Percentiles rank a stretch among this genome's conserved stretches.
Conservation (phyloP, 2,329 filamentous ascomycete genomes). For the Cadophora gregata region DNA sequence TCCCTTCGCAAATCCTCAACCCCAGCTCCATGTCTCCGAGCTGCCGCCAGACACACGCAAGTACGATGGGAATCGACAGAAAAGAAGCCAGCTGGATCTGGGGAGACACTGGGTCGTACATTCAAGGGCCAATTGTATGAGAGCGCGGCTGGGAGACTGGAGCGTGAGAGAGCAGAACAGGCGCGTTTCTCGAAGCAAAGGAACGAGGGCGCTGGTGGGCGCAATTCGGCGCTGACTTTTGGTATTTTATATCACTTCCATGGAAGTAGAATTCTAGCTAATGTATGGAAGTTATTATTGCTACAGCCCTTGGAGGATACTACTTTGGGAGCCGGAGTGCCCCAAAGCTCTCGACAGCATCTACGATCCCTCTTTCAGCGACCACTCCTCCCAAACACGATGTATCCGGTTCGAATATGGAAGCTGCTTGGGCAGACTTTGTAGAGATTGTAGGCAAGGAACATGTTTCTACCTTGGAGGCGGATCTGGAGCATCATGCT, state of each 20-base stretch:
- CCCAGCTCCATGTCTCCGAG: constrained; percentile 32
- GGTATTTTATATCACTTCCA: constrained; percentile 48
- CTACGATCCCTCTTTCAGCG: constrained; percentile 63
- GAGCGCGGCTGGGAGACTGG: constrained; percentile 60
- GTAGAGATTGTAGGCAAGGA: constrained; percentile 67
- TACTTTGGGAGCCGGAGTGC: constrained; percentile 63
- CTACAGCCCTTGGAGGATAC: constrained; percentile 49
- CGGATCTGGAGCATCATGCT: constrained; percentile 62
- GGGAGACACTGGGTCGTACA: constrained; percentile 36
- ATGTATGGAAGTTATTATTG: constrained; percentile 38
- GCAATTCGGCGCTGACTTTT: constrained; percentile 60
- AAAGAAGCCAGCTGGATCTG: constrained; percentile 25
- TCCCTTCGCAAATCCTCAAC: constrained; percentile 30
- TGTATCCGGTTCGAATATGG: constrained; percentile 65
- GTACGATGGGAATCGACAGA: constrained; percentile 40
- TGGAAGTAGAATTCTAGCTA: neutral
- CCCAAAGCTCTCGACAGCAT: constrained; percentile 56
- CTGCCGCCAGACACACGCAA: constrained; percentile 24
- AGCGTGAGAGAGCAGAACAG: constrained; percentile 60
- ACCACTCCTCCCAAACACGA: constrained; percentile 61
- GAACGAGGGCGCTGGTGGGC: constrained; percentile 47
- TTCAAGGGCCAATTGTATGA: constrained; percentile 67
- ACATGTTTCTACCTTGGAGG: constrained; percentile 65
- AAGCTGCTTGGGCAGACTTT: constrained; percentile 74
- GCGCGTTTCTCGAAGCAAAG: constrained; percentile 54